Percentiles rank a stretch among this genome's conserved stretches.
phyloP scores from a whole-genome alignment of 805 yeast genomes.

The Spathaspora passalidarum region DNA sequence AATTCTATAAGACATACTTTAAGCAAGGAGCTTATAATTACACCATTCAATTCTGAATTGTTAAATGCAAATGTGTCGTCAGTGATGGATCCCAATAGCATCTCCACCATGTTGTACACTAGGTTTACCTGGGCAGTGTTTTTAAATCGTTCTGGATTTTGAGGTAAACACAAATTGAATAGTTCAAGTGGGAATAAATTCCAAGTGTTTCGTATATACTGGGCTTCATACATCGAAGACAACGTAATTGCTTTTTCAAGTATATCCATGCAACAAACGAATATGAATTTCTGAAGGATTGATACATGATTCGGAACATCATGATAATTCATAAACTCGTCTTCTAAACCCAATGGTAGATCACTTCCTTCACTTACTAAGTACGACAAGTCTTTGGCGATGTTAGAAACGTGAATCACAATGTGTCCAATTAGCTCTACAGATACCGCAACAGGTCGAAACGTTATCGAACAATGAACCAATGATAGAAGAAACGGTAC shows the following conservation, averaged over 20 bases:
- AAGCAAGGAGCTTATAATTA: slow-evolving; percentile 27
- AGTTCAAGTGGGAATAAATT: slow-evolving; percentile 25
- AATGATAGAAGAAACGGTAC: slow-evolving; percentile 62
- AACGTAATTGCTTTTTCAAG: slow-evolving; percentile 44
- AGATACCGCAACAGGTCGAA: slow-evolving; percentile 61
- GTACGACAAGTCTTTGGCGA: slow-evolving; percentile 19
- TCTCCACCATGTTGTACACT: slow-evolving; percentile 51
- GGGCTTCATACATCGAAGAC: slow-evolving; percentile 22
- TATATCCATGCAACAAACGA: slow-evolving; percentile 53
- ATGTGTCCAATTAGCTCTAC: slow-evolving; percentile 23
- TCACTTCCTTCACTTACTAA: slow-evolving; percentile 9
- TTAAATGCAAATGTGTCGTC: slow-evolving; percentile 25
- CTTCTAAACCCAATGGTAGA: slow-evolving; percentile 13
- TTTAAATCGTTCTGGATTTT: slow-evolving; percentile 42
- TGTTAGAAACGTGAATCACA: slow-evolving; percentile 12
- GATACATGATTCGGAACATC: slow-evolving; percentile 29
- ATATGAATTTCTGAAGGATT: slow-evolving; percentile 46
- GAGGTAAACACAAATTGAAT: slow-evolving; percentile 43
- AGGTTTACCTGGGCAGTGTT: slow-evolving; percentile 44
- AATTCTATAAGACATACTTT: slow-evolving; percentile 41
- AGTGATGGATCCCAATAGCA: slow-evolving; percentile 43
- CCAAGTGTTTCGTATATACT: slow-evolving; percentile 19
- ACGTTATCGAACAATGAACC: slow-evolving; percentile 52
- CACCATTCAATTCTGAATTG: slow-evolving; percentile 12
- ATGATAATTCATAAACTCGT: slow-evolving; percentile 23